phyloP scores from a whole-genome alignment of 2,329 filamentous ascomycete genomes.

The Anisogramma anomala region DNA sequence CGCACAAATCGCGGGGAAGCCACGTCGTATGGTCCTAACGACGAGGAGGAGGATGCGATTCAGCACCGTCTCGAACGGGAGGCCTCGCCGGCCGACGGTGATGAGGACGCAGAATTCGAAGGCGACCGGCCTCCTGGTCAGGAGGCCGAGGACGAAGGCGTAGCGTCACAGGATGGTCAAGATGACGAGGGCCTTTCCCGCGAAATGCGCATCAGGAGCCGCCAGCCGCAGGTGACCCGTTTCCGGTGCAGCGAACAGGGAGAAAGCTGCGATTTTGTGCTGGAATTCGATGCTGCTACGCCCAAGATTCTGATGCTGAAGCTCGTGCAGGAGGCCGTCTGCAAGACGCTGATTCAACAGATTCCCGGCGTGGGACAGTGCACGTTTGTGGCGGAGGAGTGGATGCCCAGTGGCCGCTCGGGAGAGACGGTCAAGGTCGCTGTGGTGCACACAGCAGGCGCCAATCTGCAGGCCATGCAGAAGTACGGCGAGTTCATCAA shows the following conservation, averaged over 20 bases:
- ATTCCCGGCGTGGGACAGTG: constrained; percentile 67
- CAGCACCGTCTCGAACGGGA: constrained; percentile 51
- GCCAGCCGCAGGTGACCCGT: constrained; percentile 54
- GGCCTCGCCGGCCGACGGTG: constrained; percentile 30
- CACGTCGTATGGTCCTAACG: constrained; percentile 82
- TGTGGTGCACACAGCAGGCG: constrained; percentile 67
- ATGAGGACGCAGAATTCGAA: constrained; percentile 42
- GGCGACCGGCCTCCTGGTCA: constrained; percentile 34
- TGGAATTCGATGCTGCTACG: constrained; percentile 68
- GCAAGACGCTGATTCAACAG: constrained; percentile 73
- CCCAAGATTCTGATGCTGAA: constrained; percentile 91
- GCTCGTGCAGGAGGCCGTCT: constrained; percentile 71
- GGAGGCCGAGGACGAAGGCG: constrained; percentile 28
- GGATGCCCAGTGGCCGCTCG: constrained; percentile 34
- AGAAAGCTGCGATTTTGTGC: constrained; percentile 65
- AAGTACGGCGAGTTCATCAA: constrained; percentile 76
- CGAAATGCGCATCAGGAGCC: constrained; percentile 52
- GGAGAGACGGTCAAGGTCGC: constrained; percentile 38
- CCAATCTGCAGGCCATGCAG: constrained; percentile 86
- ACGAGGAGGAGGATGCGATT: constrained; percentile 77
- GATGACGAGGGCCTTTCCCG: constrained; percentile 36
- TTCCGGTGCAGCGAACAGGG: constrained; percentile 73
- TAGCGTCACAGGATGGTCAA: constrained; percentile 24
- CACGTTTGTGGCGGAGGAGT: constrained; percentile 51
- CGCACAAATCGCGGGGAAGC: constrained; percentile 67